A percentile compares a stretch with the other conserved stretches of the same genome.
Evolutionary conservation across 1,284 basidiomycete species (phyloP).

Genomic region (Leccinum subrobustum): DNA sequence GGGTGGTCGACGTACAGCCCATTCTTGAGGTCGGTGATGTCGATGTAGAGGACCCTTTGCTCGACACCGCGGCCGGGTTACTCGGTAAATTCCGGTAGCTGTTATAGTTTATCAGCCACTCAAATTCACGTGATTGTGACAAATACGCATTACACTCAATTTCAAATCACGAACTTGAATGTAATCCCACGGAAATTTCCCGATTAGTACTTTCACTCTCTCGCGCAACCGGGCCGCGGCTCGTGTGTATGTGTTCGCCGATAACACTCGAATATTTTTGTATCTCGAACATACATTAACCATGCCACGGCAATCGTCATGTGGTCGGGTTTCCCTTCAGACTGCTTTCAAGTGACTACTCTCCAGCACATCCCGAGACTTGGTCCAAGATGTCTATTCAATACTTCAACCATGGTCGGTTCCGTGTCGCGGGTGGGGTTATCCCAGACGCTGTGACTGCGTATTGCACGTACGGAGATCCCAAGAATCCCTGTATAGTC

Average conservation of each 20-base stretch:
- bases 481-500: constrained; percentile 38
- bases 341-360: not conserved
- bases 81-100: constrained; percentile 31
- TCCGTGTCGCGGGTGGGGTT: constrained; percentile 37
- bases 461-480: constrained; percentile 39
- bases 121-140: not conserved
- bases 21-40: constrained; percentile 63
- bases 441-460: constrained; percentile 40
- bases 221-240: constrained; percentile 10
- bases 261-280: not conserved
- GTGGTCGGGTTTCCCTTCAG: not conserved
- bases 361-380: not conserved
- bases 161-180: not conserved
- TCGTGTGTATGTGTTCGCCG: not conserved
- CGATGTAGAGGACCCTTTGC: constrained; percentile 29
- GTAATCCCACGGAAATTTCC: too few species aligned
- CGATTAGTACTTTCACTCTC: not conserved
- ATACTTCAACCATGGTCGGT: constrained; percentile 39
- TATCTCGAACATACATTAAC: constrained; percentile 11
- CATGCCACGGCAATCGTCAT: constrained; percentile 1
- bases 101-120: constrained; percentile 40
- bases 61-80: constrained; percentile 4
- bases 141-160: not conserved
- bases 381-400: constrained; percentile 31
- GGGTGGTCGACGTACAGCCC: constrained; percentile 65